Base-by-base conservation (phyloP, 805 yeast species). In the Hanseniaspora nectarophila region DNA sequence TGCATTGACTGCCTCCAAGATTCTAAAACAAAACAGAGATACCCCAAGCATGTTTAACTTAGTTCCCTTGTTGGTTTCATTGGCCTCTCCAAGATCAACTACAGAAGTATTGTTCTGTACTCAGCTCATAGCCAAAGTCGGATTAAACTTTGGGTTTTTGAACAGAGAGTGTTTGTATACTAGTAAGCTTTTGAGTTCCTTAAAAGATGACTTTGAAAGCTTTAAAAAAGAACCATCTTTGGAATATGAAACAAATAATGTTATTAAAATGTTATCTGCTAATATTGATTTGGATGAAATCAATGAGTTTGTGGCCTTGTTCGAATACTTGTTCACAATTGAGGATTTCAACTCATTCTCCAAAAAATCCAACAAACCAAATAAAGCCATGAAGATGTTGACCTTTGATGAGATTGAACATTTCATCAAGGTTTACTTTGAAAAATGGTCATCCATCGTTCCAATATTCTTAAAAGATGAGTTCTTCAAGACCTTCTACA, bases 71-170 rank as follows among this genome's bases (percentile, higher is more conserved):
- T 63, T 77, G 26, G 87, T 83, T 5, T 85, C 90, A 0, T 73
- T 82, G 55, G 76, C 90, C 0, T 74, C 82, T 9, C 92, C 90
- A 6, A 69, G 92, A 61, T 76, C 84, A 16, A 83, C 90, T 0
- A 89, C 82, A 58, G 92, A 84, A 61, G 82, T 87, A 0, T 66
- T 84, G 39, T 81, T 82, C 58, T 78, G 82, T 34, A 90, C 92
- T 0, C 78, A 85, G 7, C 64, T 84, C 46, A 67, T 84, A 54
- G 84, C 87, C 5, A 75, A 78, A 53, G 73, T 84, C 46, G 82
- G 86, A 54, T 80, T 79, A 58, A 76, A 73, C 1, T 83, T 80
- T 63, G 90, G 92, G 0, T 81, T 80, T 62, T 75, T 78, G 47
- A 80, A 87, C 1, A 78, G 76, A 56, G 81, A 85, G 1, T 80